Base-by-base conservation (phyloP, 306 rosid species). In the Oxytropis ochrocephala region DNA sequence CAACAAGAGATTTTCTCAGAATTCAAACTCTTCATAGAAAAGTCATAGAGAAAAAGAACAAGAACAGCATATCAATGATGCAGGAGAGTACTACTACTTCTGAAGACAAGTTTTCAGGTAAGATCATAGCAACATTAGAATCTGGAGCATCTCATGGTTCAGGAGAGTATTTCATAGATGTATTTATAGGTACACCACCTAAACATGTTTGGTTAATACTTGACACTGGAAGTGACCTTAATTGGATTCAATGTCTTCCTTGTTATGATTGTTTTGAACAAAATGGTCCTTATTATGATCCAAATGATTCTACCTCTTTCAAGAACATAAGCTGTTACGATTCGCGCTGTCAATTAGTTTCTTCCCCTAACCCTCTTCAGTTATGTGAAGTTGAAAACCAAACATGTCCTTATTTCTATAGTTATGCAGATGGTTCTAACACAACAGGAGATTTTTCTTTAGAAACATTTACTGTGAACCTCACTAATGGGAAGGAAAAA, bases 151-250 rank as follows among this genome's bases (percentile, higher is more conserved):
- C 82, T 32, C 81, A 80, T 35, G 96, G 97, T 32, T 81, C 96
- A 1, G 96, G 96, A 10, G 97, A 91, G 60, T 91, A 88, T 68
- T 91, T 88, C 84, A 78, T 88, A 77, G 96, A 91, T 47, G 82
- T 91, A 47, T 86, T 83, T 59, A 52, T 88, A 3, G 97, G 96
- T 38, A 86, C 93, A n/a, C 97, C 96, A 70, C 92, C 96, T 11
- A 88, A 79, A 76, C 96, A 88, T 33, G 82, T 83, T 77, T 85
- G 86, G 53, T 36, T 90, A 63, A 85, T 90, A 30, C 86, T 90
- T 27, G 96, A 90, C 39, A 90, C 94, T 0, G 96, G 94, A 1
- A 90, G 96, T 69, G 96, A 90, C 29, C 87, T 90, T 1, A 90
- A 73, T 75, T 90, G 96, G 96, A 77, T 90, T 54, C 96, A 87